These are phyloP conservation scores for Globisporangium rhizosaccharum DNA, from an alignment of 352 stramenopile species.

Conservation along the genomic window DNA sequence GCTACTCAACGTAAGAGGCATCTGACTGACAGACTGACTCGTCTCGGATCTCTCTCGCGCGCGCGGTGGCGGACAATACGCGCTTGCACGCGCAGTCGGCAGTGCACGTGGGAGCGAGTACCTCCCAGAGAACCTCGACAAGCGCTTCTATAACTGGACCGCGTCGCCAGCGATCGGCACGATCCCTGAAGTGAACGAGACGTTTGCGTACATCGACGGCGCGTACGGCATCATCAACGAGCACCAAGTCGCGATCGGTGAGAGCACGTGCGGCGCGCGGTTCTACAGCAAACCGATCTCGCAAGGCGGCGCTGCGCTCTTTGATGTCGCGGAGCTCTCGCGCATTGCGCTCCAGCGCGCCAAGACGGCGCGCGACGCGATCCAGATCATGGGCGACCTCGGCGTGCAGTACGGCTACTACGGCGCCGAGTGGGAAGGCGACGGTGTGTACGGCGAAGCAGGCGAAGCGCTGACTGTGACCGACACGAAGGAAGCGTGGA, in stretches of 20 bases:
- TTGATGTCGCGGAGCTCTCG: constrained; percentile 85
- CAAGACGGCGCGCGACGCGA: constrained; percentile 70
- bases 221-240: constrained; percentile 83
- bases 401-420: constrained; percentile 92
- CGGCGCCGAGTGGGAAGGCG: constrained; percentile 77
- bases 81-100: constrained; percentile 32
- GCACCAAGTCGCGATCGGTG: constrained; percentile 71
- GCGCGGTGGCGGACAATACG: no score
- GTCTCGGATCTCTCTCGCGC: no score
- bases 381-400: constrained; percentile 92
- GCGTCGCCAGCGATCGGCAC: constrained; percentile 49
- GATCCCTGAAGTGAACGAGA: constrained; percentile 59
- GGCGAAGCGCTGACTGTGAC: constrained; percentile 89
- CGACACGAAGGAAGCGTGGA: constrained; percentile 90
- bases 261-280: constrained; percentile 70
- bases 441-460: constrained; percentile 55
- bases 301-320: constrained; percentile 79
- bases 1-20: not conserved
- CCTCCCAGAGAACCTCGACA: constrained; percentile 57
- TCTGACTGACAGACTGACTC: not conserved
- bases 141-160: constrained; percentile 63
- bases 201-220: constrained; percentile 78
- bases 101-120: constrained; percentile 54
- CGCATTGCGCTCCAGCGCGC: constrained; percentile 86
- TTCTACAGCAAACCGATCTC: constrained; percentile 57